Evolutionary conservation across 257 asterid genomes (phyloP).

Genomic region (Leonotis leonurus): DNA sequence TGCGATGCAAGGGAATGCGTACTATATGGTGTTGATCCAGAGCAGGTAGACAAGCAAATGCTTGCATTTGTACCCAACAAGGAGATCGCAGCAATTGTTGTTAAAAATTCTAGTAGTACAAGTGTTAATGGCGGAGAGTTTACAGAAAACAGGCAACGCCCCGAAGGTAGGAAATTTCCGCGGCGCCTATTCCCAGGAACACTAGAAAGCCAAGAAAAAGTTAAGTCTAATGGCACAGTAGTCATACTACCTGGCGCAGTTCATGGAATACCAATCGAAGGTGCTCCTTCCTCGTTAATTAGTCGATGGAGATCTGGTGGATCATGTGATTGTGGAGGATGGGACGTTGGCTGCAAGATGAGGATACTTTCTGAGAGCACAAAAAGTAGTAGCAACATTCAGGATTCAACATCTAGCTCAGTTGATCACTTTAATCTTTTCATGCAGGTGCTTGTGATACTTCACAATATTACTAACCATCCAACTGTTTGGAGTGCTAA

Average conservation of each 20-base stretch:
- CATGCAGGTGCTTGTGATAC: constrained; percentile 44
- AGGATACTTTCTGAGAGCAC: constrained; percentile 44
- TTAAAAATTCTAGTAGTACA: constrained; percentile 29
- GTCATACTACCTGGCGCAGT: constrained; percentile 74
- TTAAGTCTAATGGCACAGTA: constrained; percentile 22
- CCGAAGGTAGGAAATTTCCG: constrained; percentile 15
- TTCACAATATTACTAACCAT: background rate
- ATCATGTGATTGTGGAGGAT: constrained; percentile 94
- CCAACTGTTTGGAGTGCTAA: background rate
- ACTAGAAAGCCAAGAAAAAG: constrained; percentile 11
- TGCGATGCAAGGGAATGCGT: constrained; percentile 50
- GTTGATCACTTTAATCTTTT: constrained; percentile 42
- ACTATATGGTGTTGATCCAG: constrained; percentile 42
- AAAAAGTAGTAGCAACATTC: constrained; percentile 19
- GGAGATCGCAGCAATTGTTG: constrained; percentile 73
- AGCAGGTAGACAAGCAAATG: constrained; percentile 36
- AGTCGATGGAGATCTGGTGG: constrained; percentile 83
- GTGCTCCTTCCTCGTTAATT: constrained; percentile 68
- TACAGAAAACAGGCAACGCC: constrained; percentile 2
- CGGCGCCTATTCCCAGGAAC: constrained; percentile 3
- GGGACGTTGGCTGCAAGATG: constrained; percentile 97
- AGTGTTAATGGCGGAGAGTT: constrained; percentile 9
- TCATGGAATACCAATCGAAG: constrained; percentile 60
- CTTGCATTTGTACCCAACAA: constrained; percentile 37
- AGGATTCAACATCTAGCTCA: constrained; percentile 18